phyloP scores from a whole-genome alignment of 129 eudicot species.

The Oenanthe sinensis region DNA sequence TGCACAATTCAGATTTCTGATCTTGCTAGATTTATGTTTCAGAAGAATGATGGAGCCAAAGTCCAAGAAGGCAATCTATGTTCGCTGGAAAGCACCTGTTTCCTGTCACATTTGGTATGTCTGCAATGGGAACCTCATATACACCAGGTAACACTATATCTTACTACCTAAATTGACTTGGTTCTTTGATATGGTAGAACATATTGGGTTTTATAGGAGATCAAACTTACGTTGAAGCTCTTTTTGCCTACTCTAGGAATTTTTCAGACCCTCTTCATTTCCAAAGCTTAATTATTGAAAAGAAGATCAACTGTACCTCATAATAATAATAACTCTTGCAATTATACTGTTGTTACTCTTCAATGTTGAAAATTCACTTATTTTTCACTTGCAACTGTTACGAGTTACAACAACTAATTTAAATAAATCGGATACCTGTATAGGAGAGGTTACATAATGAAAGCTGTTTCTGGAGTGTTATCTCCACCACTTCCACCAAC shows the following conservation, averaged over 20 bases:
- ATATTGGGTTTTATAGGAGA: not conserved
- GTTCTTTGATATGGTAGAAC: not conserved
- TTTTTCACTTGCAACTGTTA: not conserved
- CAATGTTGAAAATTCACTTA: not conserved
- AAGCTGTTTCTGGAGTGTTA: constrained; percentile 15
- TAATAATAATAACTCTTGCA: not conserved
- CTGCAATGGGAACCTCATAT: constrained; percentile 62
- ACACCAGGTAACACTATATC: constrained; percentile 44
- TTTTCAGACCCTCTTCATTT: not conserved
- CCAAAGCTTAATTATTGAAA: not conserved
- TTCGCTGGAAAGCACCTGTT: constrained; percentile 49
- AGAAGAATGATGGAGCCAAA: constrained; percentile 66
- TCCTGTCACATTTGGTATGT: constrained; percentile 68
- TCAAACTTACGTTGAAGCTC: not conserved
- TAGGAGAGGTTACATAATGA: constrained; percentile 41
- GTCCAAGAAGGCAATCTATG: constrained; percentile 80
- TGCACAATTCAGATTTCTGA: not conserved
- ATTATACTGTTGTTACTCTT: not conserved
- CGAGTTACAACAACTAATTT: constrained; percentile 13
- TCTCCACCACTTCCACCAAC: constrained; percentile 28
- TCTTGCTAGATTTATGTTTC: constrained; percentile 7
- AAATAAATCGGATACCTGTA: constrained; percentile 2
- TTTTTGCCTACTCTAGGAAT: not conserved
- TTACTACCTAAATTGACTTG: not conserved
- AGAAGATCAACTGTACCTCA: not conserved